phyloP scores from a whole-genome alignment of 495 filamentous ascomycete genomes.

The Podospora bellae-mahoneyi region DNA sequence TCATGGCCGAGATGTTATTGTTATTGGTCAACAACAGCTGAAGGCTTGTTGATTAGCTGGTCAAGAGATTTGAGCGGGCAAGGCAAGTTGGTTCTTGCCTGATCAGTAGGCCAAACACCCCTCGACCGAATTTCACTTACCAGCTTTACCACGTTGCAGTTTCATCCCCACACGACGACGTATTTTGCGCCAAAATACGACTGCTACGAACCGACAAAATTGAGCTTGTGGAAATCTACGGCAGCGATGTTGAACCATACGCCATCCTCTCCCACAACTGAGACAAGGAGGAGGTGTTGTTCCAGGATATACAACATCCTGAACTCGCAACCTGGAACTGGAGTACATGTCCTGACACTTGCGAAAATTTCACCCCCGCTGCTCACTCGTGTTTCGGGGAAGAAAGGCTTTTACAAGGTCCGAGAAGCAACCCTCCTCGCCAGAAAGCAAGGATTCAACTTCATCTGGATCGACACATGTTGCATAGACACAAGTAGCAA shows the following conservation, averaged over 20 bases:
- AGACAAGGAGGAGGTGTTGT: neutral
- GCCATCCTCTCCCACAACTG: neutral
- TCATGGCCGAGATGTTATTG: too few species aligned
- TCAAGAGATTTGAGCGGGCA: too few species aligned
- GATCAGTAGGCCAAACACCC: too few species aligned
- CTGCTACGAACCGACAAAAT: neutral
- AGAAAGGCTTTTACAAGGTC: neutral
- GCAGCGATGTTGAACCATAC: neutral
- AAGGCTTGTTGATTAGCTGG: too few species aligned
- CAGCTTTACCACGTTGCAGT: neutral
- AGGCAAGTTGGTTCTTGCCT: too few species aligned
- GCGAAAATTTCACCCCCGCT: neutral
- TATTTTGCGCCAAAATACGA: neutral
- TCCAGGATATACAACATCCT: slow-evolving; percentile 1
- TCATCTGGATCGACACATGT: neutral
- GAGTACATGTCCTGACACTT: neutral
- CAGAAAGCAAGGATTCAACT: neutral
- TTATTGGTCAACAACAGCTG: too few species aligned
- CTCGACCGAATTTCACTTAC: neutral
- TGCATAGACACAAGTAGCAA: neutral
- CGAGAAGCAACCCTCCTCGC: neutral
- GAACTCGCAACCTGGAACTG: neutral
- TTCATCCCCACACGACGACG: neutral
- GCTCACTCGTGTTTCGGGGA: neutral
- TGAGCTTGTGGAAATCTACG: neutral